Percentiles rank a stretch among this genome's conserved stretches.
Conservation (phyloP, 176 grass and related monocot species). For the Carex cristatella region DNA sequence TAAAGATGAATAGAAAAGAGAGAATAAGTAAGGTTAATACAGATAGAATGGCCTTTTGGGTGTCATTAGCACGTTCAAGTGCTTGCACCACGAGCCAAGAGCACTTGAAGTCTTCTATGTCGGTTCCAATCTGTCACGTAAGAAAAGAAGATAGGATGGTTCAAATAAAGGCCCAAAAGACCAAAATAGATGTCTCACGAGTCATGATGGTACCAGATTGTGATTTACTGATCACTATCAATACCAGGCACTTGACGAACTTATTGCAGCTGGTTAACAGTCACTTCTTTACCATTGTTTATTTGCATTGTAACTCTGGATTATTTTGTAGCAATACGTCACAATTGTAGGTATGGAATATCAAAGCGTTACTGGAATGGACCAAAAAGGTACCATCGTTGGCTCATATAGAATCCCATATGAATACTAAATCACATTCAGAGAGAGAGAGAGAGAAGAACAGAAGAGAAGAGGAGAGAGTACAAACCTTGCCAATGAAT, state of each 20-base stretch:
- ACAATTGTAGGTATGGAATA: background rate
- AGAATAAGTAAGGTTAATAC: slow-evolving; percentile 39
- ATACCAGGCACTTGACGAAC: background rate
- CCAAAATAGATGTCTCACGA: background rate
- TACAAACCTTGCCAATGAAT: slow-evolving; percentile 78
- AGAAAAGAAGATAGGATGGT: slow-evolving; percentile 7
- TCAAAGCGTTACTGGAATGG: background rate
- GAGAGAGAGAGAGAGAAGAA: background rate
- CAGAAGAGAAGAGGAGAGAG: background rate
- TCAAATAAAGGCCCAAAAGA: background rate
- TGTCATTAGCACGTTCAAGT: slow-evolving; percentile 51
- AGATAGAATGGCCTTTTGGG: slow-evolving; percentile 51
- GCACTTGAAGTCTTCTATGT: slow-evolving; percentile 95
- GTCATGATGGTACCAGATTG: background rate
- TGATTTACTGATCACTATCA: background rate
- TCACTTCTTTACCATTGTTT: background rate
- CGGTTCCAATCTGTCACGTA: slow-evolving; percentile 76
- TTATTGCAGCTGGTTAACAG: background rate
- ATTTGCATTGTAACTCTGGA: background rate
- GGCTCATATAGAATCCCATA: background rate
- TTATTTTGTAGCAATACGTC: background rate
- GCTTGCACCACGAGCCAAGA: slow-evolving; percentile 97
- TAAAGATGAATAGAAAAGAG: slow-evolving; percentile 16
- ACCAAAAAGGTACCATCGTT: background rate
- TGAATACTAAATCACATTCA: background rate